phyloP scores from a whole-genome alignment of 129 eudicot species.

The Sambucus nigra region DNA sequence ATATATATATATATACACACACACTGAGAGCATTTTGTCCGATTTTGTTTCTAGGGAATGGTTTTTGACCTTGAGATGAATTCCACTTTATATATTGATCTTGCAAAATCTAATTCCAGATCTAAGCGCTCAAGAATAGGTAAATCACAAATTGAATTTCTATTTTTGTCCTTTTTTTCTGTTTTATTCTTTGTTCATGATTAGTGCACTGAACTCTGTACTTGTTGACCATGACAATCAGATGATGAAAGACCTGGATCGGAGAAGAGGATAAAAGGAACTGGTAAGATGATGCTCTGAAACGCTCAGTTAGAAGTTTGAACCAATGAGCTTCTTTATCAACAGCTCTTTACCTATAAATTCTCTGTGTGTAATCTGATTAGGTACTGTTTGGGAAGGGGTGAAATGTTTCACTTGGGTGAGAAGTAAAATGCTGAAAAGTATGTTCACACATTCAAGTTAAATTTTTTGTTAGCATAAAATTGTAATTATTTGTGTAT shows the following conservation, averaged over 20 bases:
- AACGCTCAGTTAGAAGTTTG: too few relatives aligned
- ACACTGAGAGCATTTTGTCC: neutral
- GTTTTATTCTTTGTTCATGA: neutral
- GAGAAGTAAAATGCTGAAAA: too few relatives aligned
- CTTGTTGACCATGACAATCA: conserved; percentile 20
- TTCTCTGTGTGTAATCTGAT: neutral
- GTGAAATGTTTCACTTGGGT: too few relatives aligned
- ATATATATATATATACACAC: too few relatives aligned
- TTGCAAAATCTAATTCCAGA: conserved; percentile 91
- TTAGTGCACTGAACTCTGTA: conserved; percentile 1
- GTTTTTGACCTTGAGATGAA: conserved; percentile 91
- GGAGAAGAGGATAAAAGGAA: conserved; percentile 70
- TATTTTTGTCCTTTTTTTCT: neutral
- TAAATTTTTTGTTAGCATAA: too few relatives aligned
- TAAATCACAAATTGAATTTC: conserved; percentile 11
- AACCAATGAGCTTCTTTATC: neutral
- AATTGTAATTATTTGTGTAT: too few relatives aligned
- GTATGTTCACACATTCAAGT: too few relatives aligned
- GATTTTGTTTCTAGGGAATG: conserved; percentile 51
- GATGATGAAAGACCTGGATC: conserved; percentile 66
- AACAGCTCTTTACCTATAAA: neutral
- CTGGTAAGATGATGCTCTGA: conserved; percentile 48
- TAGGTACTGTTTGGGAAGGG: too few relatives aligned
- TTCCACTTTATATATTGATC: conserved; percentile 72
- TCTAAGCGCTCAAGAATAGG: conserved; percentile 90